These are phyloP conservation scores for Fusarium sterilihyphosum DNA, from an alignment of 2,329 filamentous ascomycete genomes.

Conservation along the genomic window DNA sequence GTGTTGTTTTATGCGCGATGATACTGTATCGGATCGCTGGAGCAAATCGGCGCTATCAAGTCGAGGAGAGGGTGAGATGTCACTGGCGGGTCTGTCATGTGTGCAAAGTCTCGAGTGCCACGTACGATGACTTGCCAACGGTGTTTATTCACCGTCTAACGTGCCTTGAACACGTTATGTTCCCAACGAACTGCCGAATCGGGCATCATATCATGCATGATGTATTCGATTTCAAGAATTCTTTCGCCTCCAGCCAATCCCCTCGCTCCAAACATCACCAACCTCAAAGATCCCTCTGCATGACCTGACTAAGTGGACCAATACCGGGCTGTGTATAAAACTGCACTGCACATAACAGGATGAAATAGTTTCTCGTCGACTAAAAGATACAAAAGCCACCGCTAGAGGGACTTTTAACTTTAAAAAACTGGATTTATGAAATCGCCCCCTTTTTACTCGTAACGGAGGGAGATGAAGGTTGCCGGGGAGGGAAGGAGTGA, in stretches of 20 bases:
- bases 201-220: not conserved
- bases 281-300: not conserved
- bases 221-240: not conserved
- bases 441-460: slow-evolving; percentile 9
- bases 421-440: slow-evolving; percentile 2
- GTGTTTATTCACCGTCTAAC: not conserved
- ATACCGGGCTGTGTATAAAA: not conserved
- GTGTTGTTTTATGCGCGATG: not conserved
- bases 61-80: not conserved
- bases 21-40: not conserved
- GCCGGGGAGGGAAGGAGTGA: not conserved
- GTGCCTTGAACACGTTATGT: not conserved
- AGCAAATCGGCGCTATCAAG: slow-evolving; percentile 4
- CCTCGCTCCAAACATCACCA: not conserved
- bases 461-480: not conserved
- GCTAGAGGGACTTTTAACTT: not conserved
- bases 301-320: not conserved
- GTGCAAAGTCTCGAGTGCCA: not conserved
- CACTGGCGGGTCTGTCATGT: not conserved
- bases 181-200: not conserved
- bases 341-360: not conserved
- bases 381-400: not conserved
- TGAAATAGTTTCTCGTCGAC: not conserved
- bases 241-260: not conserved
- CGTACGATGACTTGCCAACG: not conserved